Base-by-base conservation (phyloP, 2,329 filamentous ascomycete species). In the Aspergillus neotritici region DNA sequence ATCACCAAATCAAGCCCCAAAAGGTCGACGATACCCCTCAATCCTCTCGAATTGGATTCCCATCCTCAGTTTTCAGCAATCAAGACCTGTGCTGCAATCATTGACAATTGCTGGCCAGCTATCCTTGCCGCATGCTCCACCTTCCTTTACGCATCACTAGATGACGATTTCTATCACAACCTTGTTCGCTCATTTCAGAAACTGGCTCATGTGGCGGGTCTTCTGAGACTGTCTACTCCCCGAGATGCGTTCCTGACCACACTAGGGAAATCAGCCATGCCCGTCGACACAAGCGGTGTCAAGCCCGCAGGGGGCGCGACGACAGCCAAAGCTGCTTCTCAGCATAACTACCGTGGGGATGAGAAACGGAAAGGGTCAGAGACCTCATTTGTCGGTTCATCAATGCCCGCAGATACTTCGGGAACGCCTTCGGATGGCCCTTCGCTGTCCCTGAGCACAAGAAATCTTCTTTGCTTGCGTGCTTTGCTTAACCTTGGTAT, bases 401-500 rank as follows among this genome's bases (percentile, higher is more conserved):
- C 58, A 43, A 48, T 57, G 29, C 29, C 58, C 15, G 33, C 51
- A n/a, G 65, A 68, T 4, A 46, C 54, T 8, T 37, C 56, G 4
- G 51, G 49, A 34, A 40, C 55, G 2, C 47, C 57, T 8, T 49
- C 50, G 9, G 87, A 64, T 56, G 68, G 21, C 59, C 65, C 44
- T 45, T 54, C 65, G 1, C 71, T 73, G 42, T 78, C 80, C 3
- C 73, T 97, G 7, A 95, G 88, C 52, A 91, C 89, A 3, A 79
- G 93, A 6, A 97, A 98, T 58, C 71, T 98, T 4, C 73, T 97
- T 1, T 98, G 93, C 56, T 72, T 98, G 34, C 77, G 94, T 57
- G 93, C 93, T 25, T 74, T 98, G 12, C 71, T 98, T n/a, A 98
- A 98, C 55, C 70, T 98, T 3, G 93, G 93, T 2, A 98, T 97